Conservation (phyloP, 1,139 yeast genomes). For the Kodamaea fungicola region DNA sequence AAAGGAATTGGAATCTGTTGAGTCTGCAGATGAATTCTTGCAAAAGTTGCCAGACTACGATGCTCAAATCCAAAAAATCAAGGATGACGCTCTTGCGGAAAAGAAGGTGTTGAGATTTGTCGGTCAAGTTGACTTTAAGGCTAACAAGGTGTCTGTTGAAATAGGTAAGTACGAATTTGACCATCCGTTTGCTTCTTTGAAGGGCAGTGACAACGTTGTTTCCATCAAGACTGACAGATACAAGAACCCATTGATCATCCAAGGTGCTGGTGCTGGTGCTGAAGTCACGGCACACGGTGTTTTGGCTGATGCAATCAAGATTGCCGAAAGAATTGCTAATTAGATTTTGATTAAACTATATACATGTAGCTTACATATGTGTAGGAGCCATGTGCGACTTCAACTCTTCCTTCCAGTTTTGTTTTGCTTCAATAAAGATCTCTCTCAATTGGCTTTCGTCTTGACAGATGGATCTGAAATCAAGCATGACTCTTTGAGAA, state of each 20-base stretch:
- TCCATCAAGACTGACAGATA: slow-evolving; percentile 89
- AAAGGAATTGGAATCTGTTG: slow-evolving; percentile 69
- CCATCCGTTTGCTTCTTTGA: slow-evolving; percentile 93
- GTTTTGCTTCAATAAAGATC: slow-evolving; percentile 59
- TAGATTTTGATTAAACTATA: slow-evolving; percentile 10
- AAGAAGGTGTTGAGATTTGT: slow-evolving; percentile 89
- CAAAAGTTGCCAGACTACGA: slow-evolving; percentile 80
- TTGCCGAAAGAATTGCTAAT: slow-evolving; percentile 75
- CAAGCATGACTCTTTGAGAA: slow-evolving; percentile 70
- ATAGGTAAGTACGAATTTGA: slow-evolving; percentile 79
- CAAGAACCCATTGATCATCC: slow-evolving; percentile 86
- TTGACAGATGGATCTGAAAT: slow-evolving; percentile 62
- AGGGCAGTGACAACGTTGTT: slow-evolving; percentile 94
- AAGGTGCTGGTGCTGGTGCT: slow-evolving; percentile 99
- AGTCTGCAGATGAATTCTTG: slow-evolving; percentile 75
- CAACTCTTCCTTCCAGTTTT: slow-evolving; percentile 40
- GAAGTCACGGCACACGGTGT: slow-evolving; percentile 99
- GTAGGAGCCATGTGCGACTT: slow-evolving; percentile 5
- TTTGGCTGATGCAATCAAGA: slow-evolving; percentile 85
- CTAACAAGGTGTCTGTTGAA: slow-evolving; percentile 73
- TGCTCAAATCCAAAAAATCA: slow-evolving; percentile 68
- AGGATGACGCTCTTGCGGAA: slow-evolving; percentile 77
- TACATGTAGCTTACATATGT: slow-evolving; percentile 7
- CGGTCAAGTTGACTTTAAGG: slow-evolving; percentile 79
- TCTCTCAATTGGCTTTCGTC: slow-evolving; percentile 43